A percentile compares a stretch with the other conserved stretches of the same genome.
Conservation (phyloP, 768 basidiomycete genomes). For the Macrolepiota albuminosa region DNA sequence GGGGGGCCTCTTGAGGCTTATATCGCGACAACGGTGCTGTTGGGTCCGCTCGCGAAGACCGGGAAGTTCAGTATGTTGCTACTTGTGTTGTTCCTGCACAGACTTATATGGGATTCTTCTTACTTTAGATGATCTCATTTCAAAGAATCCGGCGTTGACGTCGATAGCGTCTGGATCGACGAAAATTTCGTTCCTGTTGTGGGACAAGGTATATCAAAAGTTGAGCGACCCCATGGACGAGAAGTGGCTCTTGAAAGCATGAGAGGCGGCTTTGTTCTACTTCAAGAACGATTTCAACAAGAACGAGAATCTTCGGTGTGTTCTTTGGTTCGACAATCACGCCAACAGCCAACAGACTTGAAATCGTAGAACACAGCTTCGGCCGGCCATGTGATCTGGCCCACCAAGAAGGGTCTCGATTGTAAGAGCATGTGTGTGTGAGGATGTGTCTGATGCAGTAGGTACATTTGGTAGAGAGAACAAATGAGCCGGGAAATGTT, state of each 20-base stretch:
- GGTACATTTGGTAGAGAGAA: too few species aligned
- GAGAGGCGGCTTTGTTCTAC: slow-evolving; percentile 42
- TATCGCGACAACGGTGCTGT: slow-evolving; percentile 61
- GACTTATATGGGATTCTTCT: slow-evolving; percentile 5
- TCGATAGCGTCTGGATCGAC: slow-evolving; percentile 41
- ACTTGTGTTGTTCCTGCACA: background rate
- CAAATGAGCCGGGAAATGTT: too few species aligned
- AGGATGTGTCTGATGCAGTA: too few species aligned
- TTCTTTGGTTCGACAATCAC: slow-evolving; percentile 1
- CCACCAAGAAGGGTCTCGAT: too few species aligned
- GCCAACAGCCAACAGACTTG: background rate
- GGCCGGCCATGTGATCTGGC: too few species aligned
- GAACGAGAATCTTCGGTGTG: slow-evolving; percentile 53
- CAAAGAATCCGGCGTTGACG: slow-evolving; percentile 43
- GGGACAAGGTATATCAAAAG: slow-evolving; percentile 85
- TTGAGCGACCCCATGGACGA: slow-evolving; percentile 58
- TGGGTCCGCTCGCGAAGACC: slow-evolving; percentile 53
- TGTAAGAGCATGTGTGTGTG: too few species aligned
- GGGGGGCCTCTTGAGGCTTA: slow-evolving; percentile 84
- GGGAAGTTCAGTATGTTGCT: slow-evolving; percentile 47
- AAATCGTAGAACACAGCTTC: slow-evolving; percentile 43
- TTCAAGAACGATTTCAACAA: slow-evolving; percentile 48
- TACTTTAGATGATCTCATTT: slow-evolving; percentile 38
- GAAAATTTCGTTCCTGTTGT: slow-evolving; percentile 84
- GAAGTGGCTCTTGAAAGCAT: slow-evolving; percentile 69